Evolutionary conservation across 1,284 basidiomycete species (phyloP), one percentile per base, ranked within the genome.

Genomic region (Trametes pubescens): DNA sequence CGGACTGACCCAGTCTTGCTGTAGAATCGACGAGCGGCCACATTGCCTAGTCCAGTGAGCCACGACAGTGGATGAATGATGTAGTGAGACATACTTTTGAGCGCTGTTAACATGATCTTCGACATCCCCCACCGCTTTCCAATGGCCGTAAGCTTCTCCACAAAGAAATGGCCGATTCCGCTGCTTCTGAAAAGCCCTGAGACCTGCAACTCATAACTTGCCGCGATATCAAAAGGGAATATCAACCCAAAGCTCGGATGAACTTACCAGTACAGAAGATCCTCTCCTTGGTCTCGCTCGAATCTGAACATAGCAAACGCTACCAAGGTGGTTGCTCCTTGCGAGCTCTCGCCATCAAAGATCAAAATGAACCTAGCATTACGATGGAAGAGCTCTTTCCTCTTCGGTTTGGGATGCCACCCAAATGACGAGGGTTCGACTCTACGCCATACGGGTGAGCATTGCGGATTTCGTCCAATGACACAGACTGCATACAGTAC

Each of bases 131-230:
- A 88, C 35, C 70, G 72, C n/a, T 69, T 70, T 2, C 83, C 87
- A 32, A 93, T 82, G 4, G 73, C 75, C 18, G 73, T 74, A n/a
- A 93, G 73, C 24, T 77, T 77, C 1, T 79, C 72, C 67, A 88
- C 79, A 52, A 93, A 72, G 49, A 74, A 72, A 64, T 75, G 84
- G 4, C 91, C 92, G 2, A 92, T 71, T 7, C 90, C 90, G 38
- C 74, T 74, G 9, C 87, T 77, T 69, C 82, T 83, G 35, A 71
- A 75, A 1, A 67, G 48, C 29, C 73, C 62, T 0, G 77, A 75
- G 7, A 92, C 82, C 71, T 93, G 92, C 8, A 93, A 73, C 60
- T 93, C 92, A 71, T 93, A 93, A 71, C 91, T 93, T 29, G 7
- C 5, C 47, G 8, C 49, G 53, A 46, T 21, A 24, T 26, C 51